Evolutionary conservation across 352 stramenopile species (phyloP), one percentile per base, ranked within the genome.

Genomic region (Globisporangium paddicum): DNA sequence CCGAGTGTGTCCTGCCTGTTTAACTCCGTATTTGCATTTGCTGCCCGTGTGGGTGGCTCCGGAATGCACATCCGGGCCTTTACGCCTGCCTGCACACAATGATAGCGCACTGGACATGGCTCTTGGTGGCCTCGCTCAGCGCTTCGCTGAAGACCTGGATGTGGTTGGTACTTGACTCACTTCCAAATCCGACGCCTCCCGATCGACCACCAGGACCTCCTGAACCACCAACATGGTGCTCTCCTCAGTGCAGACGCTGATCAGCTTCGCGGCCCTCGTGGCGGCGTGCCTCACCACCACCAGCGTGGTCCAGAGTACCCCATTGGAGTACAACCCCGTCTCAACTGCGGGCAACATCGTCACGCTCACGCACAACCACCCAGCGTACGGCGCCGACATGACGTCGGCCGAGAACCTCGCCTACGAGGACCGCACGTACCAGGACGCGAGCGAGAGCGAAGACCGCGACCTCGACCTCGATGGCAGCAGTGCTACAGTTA

Each of bases 331-430:
- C 37, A 64, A 64, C 37, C 61, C 69, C 18, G 49, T 71, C 57
- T 77, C 70, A 8, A 41, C 50, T 2, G 42, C 60, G 16, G 58
- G 62, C 41, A 62, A 71, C 14, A 64, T 60, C 16, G 64, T 71
- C 11, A 26, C 32, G 40, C 62, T 79, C 47, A 71, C 60, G 2
- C 72, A 69, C 56, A 68, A 48, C 41, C 72, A 82, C 63, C 72
- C 72, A 38, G 72, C 72, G 26, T 82, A 63, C 51, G 72, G 72
- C 13, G 68, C 25, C 10, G 49, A 60, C 0, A 38, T 55, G 14
- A n/a, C 45, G 3, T 51, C 53, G 3, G 60, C 56, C 18, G 55
- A 58, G 26, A 41, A 67, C 55, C 45, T 67, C 5, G 11, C 64
- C 7, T 67, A 64, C n/a, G 52, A 69, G 23, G 54, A 67, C 32